phyloP scores from a whole-genome alignment of 208 protist genomes.

The Acanthamoeba polyphaga region DNA sequence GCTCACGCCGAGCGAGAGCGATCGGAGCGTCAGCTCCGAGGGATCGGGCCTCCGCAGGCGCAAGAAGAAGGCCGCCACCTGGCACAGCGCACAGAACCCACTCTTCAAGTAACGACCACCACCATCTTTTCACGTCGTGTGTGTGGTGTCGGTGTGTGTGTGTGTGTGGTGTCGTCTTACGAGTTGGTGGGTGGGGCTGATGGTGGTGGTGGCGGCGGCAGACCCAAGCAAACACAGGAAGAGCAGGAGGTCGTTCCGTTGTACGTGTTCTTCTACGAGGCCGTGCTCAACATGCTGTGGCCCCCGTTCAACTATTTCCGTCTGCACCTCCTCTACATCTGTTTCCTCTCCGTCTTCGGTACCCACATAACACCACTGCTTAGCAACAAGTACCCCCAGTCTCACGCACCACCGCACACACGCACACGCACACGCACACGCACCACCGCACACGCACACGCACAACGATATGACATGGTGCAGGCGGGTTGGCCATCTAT shows the following conservation, averaged over 20 bases:
- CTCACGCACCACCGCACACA: not conserved
- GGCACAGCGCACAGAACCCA: conserved; percentile 19
- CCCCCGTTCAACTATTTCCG: conserved; percentile 36
- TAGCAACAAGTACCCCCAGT: not conserved
- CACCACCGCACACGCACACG: not conserved
- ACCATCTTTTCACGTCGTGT: too few relatives aligned
- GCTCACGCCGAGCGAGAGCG: not conserved
- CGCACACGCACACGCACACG: too few relatives aligned
- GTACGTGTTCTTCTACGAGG: conserved; percentile 15
- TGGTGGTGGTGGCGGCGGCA: not conserved
- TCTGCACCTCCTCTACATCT: conserved; percentile 41
- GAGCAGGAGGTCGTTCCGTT: not conserved
- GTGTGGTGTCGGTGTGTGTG: too few relatives aligned
- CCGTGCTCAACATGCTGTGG: conserved; percentile 34
- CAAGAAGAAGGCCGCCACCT: not conserved
- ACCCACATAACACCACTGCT: not conserved
- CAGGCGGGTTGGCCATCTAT: conserved; percentile 22
- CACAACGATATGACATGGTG: not conserved
- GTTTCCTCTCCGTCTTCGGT: not conserved
- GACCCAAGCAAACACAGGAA: not conserved
- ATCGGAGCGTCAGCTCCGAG: not conserved
- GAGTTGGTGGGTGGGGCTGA: too few relatives aligned
- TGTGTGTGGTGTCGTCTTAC: not conserved
- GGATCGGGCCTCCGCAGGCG: not conserved
- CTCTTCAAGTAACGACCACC: conserved; percentile 31